A percentile compares a stretch with the other conserved stretches of the same genome.
Conservation (phyloP, 2,329 filamentous ascomycete genomes). For the Coniochaeta ligniaria region DNA sequence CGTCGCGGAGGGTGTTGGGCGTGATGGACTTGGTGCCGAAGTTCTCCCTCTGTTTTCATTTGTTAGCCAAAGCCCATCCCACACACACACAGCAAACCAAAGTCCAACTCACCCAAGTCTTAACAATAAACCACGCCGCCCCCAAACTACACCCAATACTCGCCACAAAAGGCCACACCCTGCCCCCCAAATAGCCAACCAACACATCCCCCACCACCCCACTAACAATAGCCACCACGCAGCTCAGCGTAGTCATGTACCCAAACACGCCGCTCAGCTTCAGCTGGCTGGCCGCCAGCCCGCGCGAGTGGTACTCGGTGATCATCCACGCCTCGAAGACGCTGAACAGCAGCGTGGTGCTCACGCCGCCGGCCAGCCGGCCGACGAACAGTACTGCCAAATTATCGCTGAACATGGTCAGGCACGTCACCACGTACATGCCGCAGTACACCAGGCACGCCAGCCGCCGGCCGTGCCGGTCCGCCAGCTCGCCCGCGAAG, state of each 20-base stretch:
- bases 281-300: slow-evolving; percentile 32
- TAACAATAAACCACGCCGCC: slow-evolving; percentile 37
- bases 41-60: slow-evolving; percentile 17
- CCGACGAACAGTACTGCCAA: slow-evolving; percentile 42
- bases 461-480: slow-evolving; percentile 39
- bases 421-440: slow-evolving; percentile 42
- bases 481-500: slow-evolving; percentile 29
- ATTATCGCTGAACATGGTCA: slow-evolving; percentile 38
- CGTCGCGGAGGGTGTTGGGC: slow-evolving; percentile 7
- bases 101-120: slow-evolving; percentile 35
- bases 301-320: slow-evolving; percentile 42
- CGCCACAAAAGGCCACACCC: slow-evolving; percentile 45
- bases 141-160: slow-evolving; percentile 30
- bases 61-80: not conserved
- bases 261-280: slow-evolving; percentile 45
- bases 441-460: slow-evolving; percentile 47
- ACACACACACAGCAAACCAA: not conserved
- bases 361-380: slow-evolving; percentile 46
- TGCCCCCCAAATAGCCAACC: slow-evolving; percentile 37
- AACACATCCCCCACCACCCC: slow-evolving; percentile 46
- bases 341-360: slow-evolving; percentile 49
- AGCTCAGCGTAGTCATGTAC: slow-evolving; percentile 44
- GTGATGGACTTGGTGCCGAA: slow-evolving; percentile 12
- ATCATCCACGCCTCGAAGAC: slow-evolving; percentile 57
- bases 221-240: slow-evolving; percentile 45